A percentile compares a stretch with the other conserved stretches of the same genome.
phyloP scores from a whole-genome alignment of 805 yeast species.

The Maudiozyma bulderi region DNA sequence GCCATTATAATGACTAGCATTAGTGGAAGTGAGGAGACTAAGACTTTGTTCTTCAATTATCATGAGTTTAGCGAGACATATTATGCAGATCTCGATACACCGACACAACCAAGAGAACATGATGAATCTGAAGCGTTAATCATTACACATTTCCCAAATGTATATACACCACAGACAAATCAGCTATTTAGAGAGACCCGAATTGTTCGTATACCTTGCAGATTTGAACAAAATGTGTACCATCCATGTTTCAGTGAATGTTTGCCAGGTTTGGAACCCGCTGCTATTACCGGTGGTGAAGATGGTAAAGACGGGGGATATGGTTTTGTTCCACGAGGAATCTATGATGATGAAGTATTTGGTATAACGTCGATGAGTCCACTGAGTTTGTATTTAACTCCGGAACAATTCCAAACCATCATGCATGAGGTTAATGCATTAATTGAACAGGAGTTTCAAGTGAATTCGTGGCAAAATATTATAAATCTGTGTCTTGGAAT shows the following conservation, averaged over 20 bases:
- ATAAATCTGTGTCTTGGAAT: slow-evolving; percentile 31
- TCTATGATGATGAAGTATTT: slow-evolving; percentile 34
- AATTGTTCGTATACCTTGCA: slow-evolving; percentile 57
- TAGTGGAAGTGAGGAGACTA: background rate
- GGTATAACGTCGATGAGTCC: slow-evolving; percentile 50
- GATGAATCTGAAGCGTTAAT: slow-evolving; percentile 33
- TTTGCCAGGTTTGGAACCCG: slow-evolving; percentile 56
- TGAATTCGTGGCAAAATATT: slow-evolving; percentile 32
- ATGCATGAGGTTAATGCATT: slow-evolving; percentile 36
- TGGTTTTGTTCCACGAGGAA: slow-evolving; percentile 32
- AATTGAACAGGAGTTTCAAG: slow-evolving; percentile 33
- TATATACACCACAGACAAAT: slow-evolving; percentile 32
- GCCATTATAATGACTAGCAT: no score
- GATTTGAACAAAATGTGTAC: slow-evolving; percentile 29
- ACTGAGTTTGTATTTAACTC: slow-evolving; percentile 30
- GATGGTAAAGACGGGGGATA: background rate
- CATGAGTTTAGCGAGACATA: slow-evolving; percentile 45
- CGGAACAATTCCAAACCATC: slow-evolving; percentile 34
- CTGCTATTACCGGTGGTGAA: slow-evolving; percentile 36
- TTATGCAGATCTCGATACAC: slow-evolving; percentile 19
- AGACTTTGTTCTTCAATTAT: slow-evolving; percentile 47
- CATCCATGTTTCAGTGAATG: slow-evolving; percentile 47
- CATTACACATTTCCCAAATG: slow-evolving; percentile 60
- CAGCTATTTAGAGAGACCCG: slow-evolving; percentile 34
- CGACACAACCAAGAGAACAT: slow-evolving; percentile 13